Evolutionary conservation across 2,329 filamentous ascomycete genomes (phyloP).

Genomic region (Xylariaceae sp.): DNA sequence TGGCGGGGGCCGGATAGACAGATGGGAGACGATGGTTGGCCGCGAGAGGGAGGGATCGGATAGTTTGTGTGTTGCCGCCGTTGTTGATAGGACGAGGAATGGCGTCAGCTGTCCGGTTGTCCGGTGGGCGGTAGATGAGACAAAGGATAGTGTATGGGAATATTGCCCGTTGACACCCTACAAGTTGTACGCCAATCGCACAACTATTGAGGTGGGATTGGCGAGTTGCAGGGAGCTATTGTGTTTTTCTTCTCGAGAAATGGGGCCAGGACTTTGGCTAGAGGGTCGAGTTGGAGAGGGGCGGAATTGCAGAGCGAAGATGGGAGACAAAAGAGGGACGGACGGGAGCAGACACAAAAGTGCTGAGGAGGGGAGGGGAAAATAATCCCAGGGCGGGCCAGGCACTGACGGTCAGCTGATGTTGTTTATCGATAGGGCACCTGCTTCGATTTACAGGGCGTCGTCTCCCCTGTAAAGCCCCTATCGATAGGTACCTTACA

Average conservation of each 20-base stretch:
- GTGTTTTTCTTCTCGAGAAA: slow-evolving; percentile 20
- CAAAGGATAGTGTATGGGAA: slow-evolving; percentile 2
- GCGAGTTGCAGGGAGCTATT: slow-evolving; percentile 17
- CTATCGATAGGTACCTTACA: not conserved
- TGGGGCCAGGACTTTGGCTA: slow-evolving; percentile 9
- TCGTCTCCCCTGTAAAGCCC: not conserved
- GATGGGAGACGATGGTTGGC: slow-evolving; percentile 16
- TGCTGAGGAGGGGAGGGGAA: not conserved
- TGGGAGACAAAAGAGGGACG: not conserved
- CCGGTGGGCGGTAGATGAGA: slow-evolving; percentile 1
- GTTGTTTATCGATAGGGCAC: not conserved
- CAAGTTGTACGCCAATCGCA: slow-evolving; percentile 6
- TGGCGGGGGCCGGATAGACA: slow-evolving; percentile 14
- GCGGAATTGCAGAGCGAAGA: not conserved
- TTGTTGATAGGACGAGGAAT: slow-evolving; percentile 10
- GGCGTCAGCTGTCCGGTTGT: slow-evolving; percentile 8
- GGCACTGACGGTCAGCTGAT: not conserved
- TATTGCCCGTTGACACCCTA: slow-evolving; percentile 5
- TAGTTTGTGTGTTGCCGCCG: slow-evolving; percentile 9
- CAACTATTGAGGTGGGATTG: slow-evolving; percentile 17
- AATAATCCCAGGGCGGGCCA: not conserved
- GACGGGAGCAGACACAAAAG: not conserved
- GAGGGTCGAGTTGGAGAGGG: slow-evolving; percentile 4
- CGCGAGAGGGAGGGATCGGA: slow-evolving; percentile 7
- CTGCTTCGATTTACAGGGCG: too few species aligned